Evolutionary conservation across 2,329 filamentous ascomycete species (phyloP).

Genomic region (Myriosclerotinia duriaeana): DNA sequence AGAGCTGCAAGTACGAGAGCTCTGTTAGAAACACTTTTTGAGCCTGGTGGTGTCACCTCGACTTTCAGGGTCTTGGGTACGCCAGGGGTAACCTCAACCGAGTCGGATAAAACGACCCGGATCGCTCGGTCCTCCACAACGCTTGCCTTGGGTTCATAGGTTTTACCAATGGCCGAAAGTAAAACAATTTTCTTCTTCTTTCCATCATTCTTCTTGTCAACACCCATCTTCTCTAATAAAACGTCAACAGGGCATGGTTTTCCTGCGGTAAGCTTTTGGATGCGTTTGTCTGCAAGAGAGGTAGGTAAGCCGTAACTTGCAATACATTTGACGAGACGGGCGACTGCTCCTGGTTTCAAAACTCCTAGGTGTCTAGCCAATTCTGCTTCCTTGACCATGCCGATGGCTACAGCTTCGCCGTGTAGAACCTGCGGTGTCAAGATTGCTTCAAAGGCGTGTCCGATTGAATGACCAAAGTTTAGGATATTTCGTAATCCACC

Average conservation of each 20-base stretch:
- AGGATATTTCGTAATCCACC: slow-evolving; percentile 90
- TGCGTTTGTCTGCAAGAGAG: slow-evolving; percentile 77
- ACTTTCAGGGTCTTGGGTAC: slow-evolving; percentile 65
- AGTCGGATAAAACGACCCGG: slow-evolving; percentile 76
- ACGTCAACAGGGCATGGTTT: slow-evolving; percentile 86
- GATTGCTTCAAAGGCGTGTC: slow-evolving; percentile 93
- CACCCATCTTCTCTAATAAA: slow-evolving; percentile 87
- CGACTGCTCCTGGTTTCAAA: slow-evolving; percentile 81
- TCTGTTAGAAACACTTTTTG: slow-evolving; percentile 96
- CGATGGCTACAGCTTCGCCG: slow-evolving; percentile 92
- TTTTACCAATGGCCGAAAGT: slow-evolving; percentile 84
- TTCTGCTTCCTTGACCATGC: slow-evolving; percentile 98
- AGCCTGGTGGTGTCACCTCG: slow-evolving; percentile 84
- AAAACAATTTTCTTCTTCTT: slow-evolving; percentile 94
- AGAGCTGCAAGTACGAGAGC: slow-evolving; percentile 92
- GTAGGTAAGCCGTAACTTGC: slow-evolving; percentile 90
- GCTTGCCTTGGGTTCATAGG: slow-evolving; percentile 82
- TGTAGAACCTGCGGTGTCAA: slow-evolving; percentile 93
- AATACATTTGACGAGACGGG: slow-evolving; percentile 87
- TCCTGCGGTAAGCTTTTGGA: slow-evolving; percentile 78
- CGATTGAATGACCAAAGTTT: slow-evolving; percentile 98
- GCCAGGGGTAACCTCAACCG: slow-evolving; percentile 70
- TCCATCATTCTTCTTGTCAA: slow-evolving; percentile 98
- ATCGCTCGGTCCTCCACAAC: slow-evolving; percentile 86
- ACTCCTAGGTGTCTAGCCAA: slow-evolving; percentile 85